Percentiles rank a stretch among this genome's conserved stretches.
These are phyloP conservation scores for Penicillium robsamsonii DNA, from an alignment of 495 filamentous ascomycete genomes.

Conservation along the genomic window DNA sequence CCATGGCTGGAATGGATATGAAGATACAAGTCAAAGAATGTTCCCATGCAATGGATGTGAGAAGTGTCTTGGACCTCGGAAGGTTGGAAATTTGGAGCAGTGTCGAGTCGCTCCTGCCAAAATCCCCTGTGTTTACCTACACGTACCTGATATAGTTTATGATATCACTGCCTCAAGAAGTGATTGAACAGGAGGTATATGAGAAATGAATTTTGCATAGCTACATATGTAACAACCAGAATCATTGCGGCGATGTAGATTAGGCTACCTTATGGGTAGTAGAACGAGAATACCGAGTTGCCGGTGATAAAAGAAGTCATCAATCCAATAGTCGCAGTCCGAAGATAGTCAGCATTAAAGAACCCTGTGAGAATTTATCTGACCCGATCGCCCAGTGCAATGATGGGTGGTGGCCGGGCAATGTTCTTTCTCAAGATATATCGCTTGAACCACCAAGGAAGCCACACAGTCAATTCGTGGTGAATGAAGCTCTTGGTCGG, in stretches of 20 bases:
- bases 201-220: neutral
- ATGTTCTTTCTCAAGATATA: constrained; percentile 43
- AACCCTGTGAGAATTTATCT: neutral
- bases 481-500: constrained; percentile 41
- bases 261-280: neutral
- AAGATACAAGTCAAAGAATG: neutral
- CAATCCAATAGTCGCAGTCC: neutral
- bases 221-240: neutral
- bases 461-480: constrained; percentile 43
- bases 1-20: neutral
- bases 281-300: neutral
- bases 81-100: neutral
- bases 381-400: constrained; percentile 26
- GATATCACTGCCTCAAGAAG: neutral
- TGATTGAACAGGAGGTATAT: neutral
- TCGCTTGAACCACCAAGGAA: constrained; percentile 44
- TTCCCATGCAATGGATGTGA: neutral
- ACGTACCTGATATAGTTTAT: neutral
- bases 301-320: neutral
- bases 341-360: neutral
- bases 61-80: neutral
- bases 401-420: constrained; percentile 34
- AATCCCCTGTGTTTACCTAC: neutral
- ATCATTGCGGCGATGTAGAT: neutral
- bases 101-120: neutral